Base-by-base conservation (phyloP, 192 early-diverging fungal species). In the Backusella mclennaniae region DNA sequence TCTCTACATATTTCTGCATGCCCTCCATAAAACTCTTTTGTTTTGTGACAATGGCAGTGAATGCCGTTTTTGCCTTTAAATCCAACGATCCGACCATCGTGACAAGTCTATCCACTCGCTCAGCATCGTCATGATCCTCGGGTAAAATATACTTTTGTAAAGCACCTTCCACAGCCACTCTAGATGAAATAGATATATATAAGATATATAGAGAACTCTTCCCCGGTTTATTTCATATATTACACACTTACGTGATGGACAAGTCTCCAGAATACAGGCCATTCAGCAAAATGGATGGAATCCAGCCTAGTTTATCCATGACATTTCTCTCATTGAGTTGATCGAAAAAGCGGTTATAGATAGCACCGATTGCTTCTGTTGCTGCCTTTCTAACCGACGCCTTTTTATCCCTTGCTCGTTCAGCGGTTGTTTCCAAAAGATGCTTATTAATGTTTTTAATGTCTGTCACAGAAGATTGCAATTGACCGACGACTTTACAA, bases 401-500 rank as follows among this genome's bases (percentile, higher is more conserved):
- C 83, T 94, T 95, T 69, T 95, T 95, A 82, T 99, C 97, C 68
- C 90, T 92, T 84, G 96, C 93, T n/a, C 97, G 89, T 67, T 91
- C 86, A 23, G 89, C 93, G 5, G 96, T 79, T 66, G 86, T 85
- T 35, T 86, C 69, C 36, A 94, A 66, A 4, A 92, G 85, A 17
- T 83, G 73, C 53, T 91, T 88, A 31, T 89, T 87, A 1, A 92
- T 80, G 15, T 89, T 80, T 66, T 89, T 87, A 2, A 85, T 79
- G 5, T 87, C 83, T 17, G 86, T 81, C 7, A 88, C 85, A 73
- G 85, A 85, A 1, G 15, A 46, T 71, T 95, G 93, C 42, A 97
- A 77, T 67, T 86, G 76, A 6, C 89, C 89, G 19, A 98, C 80
- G 9, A 90, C 78, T 76, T 88, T 89, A 75, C 95, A 91, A 1